Conservation (phyloP, 306 rosid species). For the Ziziphus jujuba region DNA sequence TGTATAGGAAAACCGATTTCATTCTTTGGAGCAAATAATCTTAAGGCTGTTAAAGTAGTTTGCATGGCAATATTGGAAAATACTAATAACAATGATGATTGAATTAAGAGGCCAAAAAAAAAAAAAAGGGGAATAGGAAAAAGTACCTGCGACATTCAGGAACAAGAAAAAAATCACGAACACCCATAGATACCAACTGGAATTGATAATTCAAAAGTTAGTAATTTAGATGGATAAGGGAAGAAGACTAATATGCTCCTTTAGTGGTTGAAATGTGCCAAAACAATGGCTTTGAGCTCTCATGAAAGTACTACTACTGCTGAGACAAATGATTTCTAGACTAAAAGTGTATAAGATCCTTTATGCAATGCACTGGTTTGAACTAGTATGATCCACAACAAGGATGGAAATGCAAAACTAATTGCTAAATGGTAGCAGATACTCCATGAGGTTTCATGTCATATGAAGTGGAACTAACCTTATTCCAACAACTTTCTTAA, state of each 20-base stretch:
- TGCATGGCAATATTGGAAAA: not conserved
- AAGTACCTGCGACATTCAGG: constrained; percentile 34
- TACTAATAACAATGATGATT: not conserved
- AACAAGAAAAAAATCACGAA: constrained; percentile 35
- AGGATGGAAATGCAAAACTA: too few relatives aligned
- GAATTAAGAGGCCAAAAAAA: not conserved
- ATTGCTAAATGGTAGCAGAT: too few relatives aligned
- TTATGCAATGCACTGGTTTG: too few relatives aligned
- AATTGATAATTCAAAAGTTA: not conserved
- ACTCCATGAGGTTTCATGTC: too few relatives aligned
- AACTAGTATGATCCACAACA: too few relatives aligned
- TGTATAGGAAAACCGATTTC: constrained; percentile 1
- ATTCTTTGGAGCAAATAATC: too few relatives aligned
- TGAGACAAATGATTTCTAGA: not conserved
- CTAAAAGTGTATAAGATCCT: too few relatives aligned
- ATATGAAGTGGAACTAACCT: constrained; percentile 15
- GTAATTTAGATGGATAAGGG: not conserved
- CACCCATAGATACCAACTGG: constrained; percentile 40
- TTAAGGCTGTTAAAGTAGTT: too few relatives aligned
- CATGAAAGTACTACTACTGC: not conserved
- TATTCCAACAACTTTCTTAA: constrained; percentile 39
- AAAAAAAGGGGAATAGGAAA: not conserved
- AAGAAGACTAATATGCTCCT: not conserved
- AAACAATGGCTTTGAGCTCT: not conserved
- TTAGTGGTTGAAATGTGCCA: not conserved